These are phyloP conservation scores for Ceratobasidium sp. DNA, from an alignment of 1,284 basidiomycete genomes.

Conservation along the genomic window DNA sequence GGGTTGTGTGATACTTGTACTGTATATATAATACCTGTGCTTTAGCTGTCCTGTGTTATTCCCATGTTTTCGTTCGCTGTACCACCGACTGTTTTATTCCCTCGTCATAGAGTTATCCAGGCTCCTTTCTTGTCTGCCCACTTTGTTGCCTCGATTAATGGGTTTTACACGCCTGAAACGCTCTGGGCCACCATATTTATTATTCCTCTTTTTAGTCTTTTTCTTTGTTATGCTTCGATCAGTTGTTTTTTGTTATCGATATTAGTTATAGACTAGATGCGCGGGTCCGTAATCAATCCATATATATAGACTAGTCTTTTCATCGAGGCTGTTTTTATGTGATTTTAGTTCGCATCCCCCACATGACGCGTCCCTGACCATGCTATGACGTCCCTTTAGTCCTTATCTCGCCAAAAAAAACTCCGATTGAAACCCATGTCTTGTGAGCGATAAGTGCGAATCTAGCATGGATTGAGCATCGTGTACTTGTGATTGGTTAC, in stretches of 20 bases:
- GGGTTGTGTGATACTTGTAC: neutral
- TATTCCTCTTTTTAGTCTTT: neutral
- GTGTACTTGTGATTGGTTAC: neutral
- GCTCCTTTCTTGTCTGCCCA: neutral
- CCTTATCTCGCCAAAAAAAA: neutral
- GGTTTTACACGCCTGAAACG: constrained; percentile 19
- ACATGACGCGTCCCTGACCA: no score
- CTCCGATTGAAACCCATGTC: neutral
- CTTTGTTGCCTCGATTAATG: neutral
- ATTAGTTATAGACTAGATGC: no score
- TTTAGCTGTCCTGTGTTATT: constrained; percentile 7
- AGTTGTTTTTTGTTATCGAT: neutral
- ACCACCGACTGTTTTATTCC: neutral
- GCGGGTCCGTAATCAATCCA: no score
- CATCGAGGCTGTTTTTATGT: no score
- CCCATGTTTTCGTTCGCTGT: constrained; percentile 25
- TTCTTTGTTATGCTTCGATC: constrained; percentile 10
- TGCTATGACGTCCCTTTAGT: neutral
- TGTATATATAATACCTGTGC: constrained; percentile 4
- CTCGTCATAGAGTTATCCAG: constrained; percentile 15
- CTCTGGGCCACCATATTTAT: constrained; percentile 4
- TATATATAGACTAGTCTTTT: no score
- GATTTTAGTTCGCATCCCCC: no score
- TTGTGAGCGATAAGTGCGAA: neutral
- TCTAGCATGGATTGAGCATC: neutral